Base-by-base conservation (phyloP, 2,329 filamentous ascomycete species). In the Hypomyces rosellus region DNA sequence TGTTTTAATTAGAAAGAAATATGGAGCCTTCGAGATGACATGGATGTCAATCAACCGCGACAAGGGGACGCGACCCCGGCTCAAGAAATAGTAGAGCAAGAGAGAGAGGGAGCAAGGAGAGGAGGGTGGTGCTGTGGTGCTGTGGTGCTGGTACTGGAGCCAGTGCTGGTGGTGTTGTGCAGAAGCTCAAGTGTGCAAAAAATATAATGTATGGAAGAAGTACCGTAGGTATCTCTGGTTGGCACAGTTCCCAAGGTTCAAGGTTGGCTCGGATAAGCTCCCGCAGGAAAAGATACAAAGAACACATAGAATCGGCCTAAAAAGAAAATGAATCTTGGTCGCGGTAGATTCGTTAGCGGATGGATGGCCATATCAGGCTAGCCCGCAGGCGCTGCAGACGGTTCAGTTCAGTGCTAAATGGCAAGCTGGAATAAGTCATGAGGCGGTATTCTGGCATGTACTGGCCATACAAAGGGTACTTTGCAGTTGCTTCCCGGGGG, bases 1-100 rank as follows among this genome's bases (percentile, higher is more conserved):
- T 38, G 57, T 62, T 65, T 64, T 65, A 63, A 66, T 64, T 65
- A 63, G 57, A 61, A 64, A 60, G 56, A 64, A 64, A 67, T 66
- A 67, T 67, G 65, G 65, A 66, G 65, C 64, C 61, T 60, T 40
- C 20, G 20, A 20, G 52, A 56, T 55, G 59, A 64, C 57, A 65
- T 64, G 60, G 48, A 50, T 50, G 33, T 44, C 30, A 34, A 36
- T 48, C 45, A 64, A 61, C 54, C 53, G 55, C 44, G 52, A 53
- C 52, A 52, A 50, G 52, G 52, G 55, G 60, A 61, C 48, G 55
- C 57, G 59, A 65, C 62, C 62, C 62, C 60, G 59, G 62, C 55
- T 55, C 55, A 59, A 59, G 59, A 54, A 54, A 60, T 50, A 30
- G 25, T 30, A 30, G 25, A 30, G 9, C 9, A 30, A 30, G 6